These are phyloP conservation scores for Curvularia spicifera DNA, from an alignment of 2,329 filamentous ascomycete genomes.

Conservation along the genomic window DNA sequence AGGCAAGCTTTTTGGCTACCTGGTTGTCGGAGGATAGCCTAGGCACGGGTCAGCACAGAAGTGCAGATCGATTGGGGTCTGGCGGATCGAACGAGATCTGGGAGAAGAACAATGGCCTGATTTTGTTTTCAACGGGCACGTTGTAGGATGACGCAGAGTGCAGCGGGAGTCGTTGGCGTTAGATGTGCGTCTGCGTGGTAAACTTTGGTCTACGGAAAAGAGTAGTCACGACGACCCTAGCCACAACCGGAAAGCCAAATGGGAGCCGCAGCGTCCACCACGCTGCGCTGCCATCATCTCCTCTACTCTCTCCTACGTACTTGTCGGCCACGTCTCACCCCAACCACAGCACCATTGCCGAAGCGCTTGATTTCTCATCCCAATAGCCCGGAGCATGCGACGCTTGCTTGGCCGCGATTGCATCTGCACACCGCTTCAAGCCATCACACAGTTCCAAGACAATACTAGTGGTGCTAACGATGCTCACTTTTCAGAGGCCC, in stretches of 20 bases:
- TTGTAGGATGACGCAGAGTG: constrained; percentile 8
- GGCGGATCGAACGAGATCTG: constrained; percentile 8
- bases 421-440: constrained; percentile 30
- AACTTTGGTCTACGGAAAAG: not conserved
- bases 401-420: not conserved
- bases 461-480: constrained; percentile 24
- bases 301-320: not conserved
- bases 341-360: constrained; percentile 17
- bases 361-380: constrained; percentile 15
- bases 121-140: constrained; percentile 33
- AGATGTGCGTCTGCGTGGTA: not conserved
- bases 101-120: constrained; percentile 42
- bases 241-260: not conserved
- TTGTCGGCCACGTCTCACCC: not conserved
- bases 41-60: not conserved
- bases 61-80: constrained; percentile 8
- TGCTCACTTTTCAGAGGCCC: constrained; percentile 8
- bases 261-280: not conserved
- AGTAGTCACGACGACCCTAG: not conserved
- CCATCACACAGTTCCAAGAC: constrained; percentile 39
- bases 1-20: constrained; percentile 23
- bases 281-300: not conserved
- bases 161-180: not conserved
- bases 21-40: constrained; percentile 15
- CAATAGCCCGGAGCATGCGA: constrained; percentile 8